A percentile compares a stretch with the other conserved stretches of the same genome.
Conservation (phyloP, 495 filamentous ascomycete genomes). For the Penicillium turbatum region DNA sequence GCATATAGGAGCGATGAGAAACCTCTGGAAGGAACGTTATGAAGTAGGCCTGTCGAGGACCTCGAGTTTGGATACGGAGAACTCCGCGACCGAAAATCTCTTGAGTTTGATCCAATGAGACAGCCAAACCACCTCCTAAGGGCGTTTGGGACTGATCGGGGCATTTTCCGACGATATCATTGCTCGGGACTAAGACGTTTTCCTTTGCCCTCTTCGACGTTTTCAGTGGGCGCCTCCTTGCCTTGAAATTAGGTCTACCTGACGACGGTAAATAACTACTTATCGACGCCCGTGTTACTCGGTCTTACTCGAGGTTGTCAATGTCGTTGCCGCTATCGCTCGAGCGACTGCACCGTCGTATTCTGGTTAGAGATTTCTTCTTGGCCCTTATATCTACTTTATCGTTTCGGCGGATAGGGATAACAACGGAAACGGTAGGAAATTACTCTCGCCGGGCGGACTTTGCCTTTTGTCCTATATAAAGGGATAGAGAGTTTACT, state of each 20-base stretch:
- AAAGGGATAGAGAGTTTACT: neutral
- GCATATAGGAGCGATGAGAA: neutral
- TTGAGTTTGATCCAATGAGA: slow-evolving; percentile 5
- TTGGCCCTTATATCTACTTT: slow-evolving; percentile 1
- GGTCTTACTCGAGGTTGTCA: slow-evolving; percentile 1
- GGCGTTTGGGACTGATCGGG: neutral
- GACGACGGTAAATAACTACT: neutral
- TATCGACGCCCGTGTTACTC: neutral
- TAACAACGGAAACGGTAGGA: slow-evolving; percentile 5
- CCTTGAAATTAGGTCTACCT: slow-evolving; percentile 1
- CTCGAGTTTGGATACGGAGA: slow-evolving; percentile 11
- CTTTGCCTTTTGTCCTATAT: neutral
- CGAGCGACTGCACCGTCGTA: neutral
- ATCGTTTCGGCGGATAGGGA: slow-evolving; percentile 5
- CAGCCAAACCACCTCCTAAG: neutral
- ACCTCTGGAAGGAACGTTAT: slow-evolving; percentile 13
- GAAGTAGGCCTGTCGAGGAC: slow-evolving; percentile 11
- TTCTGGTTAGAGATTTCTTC: slow-evolving; percentile 3
- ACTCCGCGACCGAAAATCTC: slow-evolving; percentile 17
- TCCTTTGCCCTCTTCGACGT: neutral
- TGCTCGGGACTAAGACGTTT: neutral
- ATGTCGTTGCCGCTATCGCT: slow-evolving; percentile 1
- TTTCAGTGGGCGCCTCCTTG: slow-evolving; percentile 3
- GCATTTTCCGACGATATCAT: neutral
- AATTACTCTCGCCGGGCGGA: neutral